Base-by-base conservation (phyloP, 2,329 filamentous ascomycete species). In the Pestalotiopsis sp. region DNA sequence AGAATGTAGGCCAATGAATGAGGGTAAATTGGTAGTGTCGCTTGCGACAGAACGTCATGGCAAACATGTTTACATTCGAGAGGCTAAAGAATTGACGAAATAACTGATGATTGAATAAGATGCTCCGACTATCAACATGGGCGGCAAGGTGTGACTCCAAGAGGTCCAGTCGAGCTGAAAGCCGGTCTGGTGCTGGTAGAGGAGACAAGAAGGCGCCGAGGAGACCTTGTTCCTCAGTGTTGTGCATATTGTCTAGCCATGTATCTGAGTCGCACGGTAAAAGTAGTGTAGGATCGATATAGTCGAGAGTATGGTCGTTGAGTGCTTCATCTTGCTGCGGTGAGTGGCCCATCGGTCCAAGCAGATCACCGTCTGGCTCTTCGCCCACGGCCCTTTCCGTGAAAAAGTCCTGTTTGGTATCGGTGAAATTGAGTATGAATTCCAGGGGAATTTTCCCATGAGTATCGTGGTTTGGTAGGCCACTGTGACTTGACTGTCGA, bases 1-100 rank as follows among this genome's bases (percentile, higher is more conserved):
- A 25, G 41, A 70, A 70, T 2, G 67, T 70, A 3, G 69, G 67
- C 69, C 67, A 69, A 17, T 70, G 69, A 3, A 70, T 61, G 49
- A 70, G 17, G 25, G 67, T 57, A 20, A 62, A 68, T 56, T 38
- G 69, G 36, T 68, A 70, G 20, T 70, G 69, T 4, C 67, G 62
- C 63, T 68, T 69, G 57, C 67, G 63, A 61, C 63, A 70, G 27
- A 70, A 70, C 9, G 58, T 41, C 58, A 11, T 64, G 14, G 64
- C 63, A 62, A 70, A 68, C 14, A 4, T 38, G 17, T 65, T 66
- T 3, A 70, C 62, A 9, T 68, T 69, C 1, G 59, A 36, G n/a
- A 25, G 45, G 41, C 7, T 67, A 14, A 70, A 70, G 62, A 70
- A 65, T 5, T 4, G 58, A 65, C 39, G 20, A 36, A 65, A 65